Percentiles rank a stretch among this genome's conserved stretches.
phyloP scores from a whole-genome alignment of 2,329 filamentous ascomycete genomes.

The Phaeosphaeria sp. region DNA sequence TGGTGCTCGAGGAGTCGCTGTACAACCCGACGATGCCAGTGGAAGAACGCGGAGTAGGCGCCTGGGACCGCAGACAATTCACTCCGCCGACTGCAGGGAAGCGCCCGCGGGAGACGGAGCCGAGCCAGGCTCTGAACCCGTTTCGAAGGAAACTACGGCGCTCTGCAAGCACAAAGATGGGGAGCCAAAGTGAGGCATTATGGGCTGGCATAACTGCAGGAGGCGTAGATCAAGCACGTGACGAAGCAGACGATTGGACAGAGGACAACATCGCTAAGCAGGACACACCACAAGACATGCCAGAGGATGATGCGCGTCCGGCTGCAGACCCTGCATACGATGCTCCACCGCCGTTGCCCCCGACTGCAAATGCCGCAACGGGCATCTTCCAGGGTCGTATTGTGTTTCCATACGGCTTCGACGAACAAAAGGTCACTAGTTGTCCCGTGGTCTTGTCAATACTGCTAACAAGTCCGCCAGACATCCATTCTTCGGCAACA shows the following conservation, averaged over 20 bases:
- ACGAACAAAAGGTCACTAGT: slow-evolving; percentile 48
- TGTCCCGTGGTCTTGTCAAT: slow-evolving; percentile 5
- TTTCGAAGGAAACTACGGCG: slow-evolving; percentile 80
- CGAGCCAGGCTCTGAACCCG: slow-evolving; percentile 51
- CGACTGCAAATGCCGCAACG: slow-evolving; percentile 12
- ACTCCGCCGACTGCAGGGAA: slow-evolving; percentile 51
- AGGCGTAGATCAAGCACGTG: slow-evolving; percentile 30
- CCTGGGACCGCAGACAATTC: slow-evolving; percentile 65
- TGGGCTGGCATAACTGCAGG: slow-evolving; percentile 83
- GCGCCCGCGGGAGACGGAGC: slow-evolving; percentile 39
- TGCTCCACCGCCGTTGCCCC: slow-evolving; percentile 2
- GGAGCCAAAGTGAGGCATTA: slow-evolving; percentile 79
- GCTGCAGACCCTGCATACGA: slow-evolving; percentile 21
- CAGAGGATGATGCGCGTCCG: slow-evolving; percentile 14
- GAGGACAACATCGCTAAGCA: slow-evolving; percentile 28
- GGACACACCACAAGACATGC: slow-evolving; percentile 16
- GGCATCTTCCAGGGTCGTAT: slow-evolving; percentile 54
- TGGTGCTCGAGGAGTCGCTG: slow-evolving; percentile 86
- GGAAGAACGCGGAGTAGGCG: slow-evolving; percentile 77
- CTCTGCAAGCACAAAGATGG: slow-evolving; percentile 84
- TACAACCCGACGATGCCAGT: slow-evolving; percentile 78
- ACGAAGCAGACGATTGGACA: slow-evolving; percentile 44
- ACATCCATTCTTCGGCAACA: slow-evolving; percentile 43
- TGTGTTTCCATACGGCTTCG: slow-evolving; percentile 54
- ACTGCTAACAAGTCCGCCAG: slow-evolving; percentile 33